These are phyloP conservation scores for Murraya koenigii DNA, from an alignment of 345 rosid genomes.

Conservation along the genomic window DNA sequence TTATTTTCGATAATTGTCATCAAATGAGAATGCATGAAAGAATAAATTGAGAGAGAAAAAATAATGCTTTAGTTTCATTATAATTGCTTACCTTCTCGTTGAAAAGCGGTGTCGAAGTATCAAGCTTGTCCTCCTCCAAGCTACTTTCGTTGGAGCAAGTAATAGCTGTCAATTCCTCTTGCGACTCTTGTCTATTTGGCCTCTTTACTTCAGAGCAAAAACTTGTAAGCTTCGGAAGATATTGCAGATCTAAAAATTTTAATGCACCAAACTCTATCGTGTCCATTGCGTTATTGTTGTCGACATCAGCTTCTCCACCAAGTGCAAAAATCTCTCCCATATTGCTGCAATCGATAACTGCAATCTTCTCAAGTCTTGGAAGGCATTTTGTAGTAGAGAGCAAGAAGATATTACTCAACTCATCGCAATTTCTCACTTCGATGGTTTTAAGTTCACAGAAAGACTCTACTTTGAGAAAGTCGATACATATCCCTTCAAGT, in stretches of 20 bases:
- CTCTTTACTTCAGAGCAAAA: background rate
- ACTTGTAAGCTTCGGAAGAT: background rate
- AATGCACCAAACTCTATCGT: background rate
- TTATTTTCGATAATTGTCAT: too few species aligned
- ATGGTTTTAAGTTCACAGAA: constrained; percentile 14
- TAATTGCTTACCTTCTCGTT: background rate
- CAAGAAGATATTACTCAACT: constrained; percentile 12
- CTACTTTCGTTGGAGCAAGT: background rate
- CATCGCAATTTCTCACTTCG: background rate
- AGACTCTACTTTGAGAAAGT: background rate
- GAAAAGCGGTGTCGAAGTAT: background rate
- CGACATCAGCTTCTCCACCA: background rate
- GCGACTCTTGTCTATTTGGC: background rate
- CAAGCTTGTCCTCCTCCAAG: too few species aligned
- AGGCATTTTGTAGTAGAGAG: constrained; percentile 13
- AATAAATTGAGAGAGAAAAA: too few species aligned
- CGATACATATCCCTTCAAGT: constrained; percentile 10
- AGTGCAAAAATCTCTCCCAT: constrained; percentile 13
- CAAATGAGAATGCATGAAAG: too few species aligned
- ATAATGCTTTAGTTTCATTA: too few species aligned
- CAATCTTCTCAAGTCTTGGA: constrained; percentile 14
- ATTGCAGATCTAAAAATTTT: background rate
- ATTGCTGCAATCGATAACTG: constrained; percentile 8
- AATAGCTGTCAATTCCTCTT: too few species aligned
- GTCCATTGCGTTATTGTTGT: background rate